Evolutionary conservation across 495 filamentous ascomycete genomes (phyloP), one percentile per base, ranked within the genome.

Genomic region (Penicillium simplicissimum): DNA sequence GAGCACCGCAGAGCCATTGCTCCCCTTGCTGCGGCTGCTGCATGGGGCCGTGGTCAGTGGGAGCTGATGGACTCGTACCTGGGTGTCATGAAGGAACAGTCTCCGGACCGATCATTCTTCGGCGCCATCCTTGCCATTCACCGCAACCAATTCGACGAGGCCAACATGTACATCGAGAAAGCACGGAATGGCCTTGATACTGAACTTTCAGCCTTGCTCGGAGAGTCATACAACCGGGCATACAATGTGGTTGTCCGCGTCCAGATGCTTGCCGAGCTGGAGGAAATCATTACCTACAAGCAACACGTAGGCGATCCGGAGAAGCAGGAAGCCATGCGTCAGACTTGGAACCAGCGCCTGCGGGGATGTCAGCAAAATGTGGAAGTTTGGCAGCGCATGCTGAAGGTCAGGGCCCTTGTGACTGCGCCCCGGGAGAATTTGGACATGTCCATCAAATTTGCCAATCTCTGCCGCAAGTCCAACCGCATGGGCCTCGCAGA

Each of bases 381-480:
- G 21, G 95, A 99, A 66, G 93, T 97, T 8, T 99, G 95, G 95
- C 93, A 97, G 71, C 84, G 96, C 43, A 98, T 96, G 92, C 85
- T 99, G 25, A 96, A 97, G 71, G 90, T 98, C 38, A 85, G 96
- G 61, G 90, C 90, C 15, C 84, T 99, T 48, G 95, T 99, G 52
- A 93, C 97, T 53, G 84, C 84, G 11, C 93, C 95, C 4, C 86
- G 84, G 33, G 93, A 99, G 71, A 96, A 98, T 64, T 90, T 96
- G 81, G 90, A 95, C 67, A 98, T 98, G 92, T 96, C 90, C 83
- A 97, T 98, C 78, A 99, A 99, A 70, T 98, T 97, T 67, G 91
- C 96, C 61, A 98, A 97, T 65, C 84, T 99, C 8, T 99, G 95
- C 73, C 89, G 95, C 66, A 99, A 98, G 71, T 96, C 92, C 34